Conservation (phyloP, 345 rosid genomes). For the Cardamine resedifolia region DNA sequence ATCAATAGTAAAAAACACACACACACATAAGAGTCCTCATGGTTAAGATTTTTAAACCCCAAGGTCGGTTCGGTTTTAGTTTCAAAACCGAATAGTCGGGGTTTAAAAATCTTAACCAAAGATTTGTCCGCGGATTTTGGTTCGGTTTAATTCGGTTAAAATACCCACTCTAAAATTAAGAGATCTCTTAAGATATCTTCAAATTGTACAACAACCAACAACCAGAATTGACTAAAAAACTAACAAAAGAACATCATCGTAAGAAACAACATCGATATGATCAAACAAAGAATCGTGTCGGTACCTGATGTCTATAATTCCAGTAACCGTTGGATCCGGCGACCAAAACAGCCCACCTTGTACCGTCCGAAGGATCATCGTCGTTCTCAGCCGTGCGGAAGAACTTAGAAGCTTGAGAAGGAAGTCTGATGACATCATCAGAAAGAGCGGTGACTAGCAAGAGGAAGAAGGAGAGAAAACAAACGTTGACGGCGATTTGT, state of each 20-base stretch:
- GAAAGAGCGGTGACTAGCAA: conserved; percentile 35
- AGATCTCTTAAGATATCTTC: neutral
- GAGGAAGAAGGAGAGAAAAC: conserved; percentile 35
- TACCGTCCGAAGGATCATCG: conserved; percentile 44
- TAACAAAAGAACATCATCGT: neutral
- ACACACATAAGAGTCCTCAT: neutral
- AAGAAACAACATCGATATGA: neutral
- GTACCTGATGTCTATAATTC: conserved; percentile 94
- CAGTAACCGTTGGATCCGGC: conserved; percentile 97
- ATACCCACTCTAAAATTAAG: neutral
- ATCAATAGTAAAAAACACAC: no score
- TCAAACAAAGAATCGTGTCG: neutral
- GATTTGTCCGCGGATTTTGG: neutral
- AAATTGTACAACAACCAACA: neutral
- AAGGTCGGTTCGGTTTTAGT: neutral
- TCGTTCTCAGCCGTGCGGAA: conserved; percentile 44
- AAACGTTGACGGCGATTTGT: conserved; percentile 24
- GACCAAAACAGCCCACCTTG: conserved; percentile 87
- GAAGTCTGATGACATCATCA: conserved; percentile 50
- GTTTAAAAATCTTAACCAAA: neutral
- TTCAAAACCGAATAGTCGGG: neutral
- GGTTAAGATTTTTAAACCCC: neutral
- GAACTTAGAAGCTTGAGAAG: conserved; percentile 63
- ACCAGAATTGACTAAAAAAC: neutral
- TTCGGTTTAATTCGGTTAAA: neutral